Conservation (phyloP, 192 early-diverging fungal species). For the Coemansia sp. region DNA sequence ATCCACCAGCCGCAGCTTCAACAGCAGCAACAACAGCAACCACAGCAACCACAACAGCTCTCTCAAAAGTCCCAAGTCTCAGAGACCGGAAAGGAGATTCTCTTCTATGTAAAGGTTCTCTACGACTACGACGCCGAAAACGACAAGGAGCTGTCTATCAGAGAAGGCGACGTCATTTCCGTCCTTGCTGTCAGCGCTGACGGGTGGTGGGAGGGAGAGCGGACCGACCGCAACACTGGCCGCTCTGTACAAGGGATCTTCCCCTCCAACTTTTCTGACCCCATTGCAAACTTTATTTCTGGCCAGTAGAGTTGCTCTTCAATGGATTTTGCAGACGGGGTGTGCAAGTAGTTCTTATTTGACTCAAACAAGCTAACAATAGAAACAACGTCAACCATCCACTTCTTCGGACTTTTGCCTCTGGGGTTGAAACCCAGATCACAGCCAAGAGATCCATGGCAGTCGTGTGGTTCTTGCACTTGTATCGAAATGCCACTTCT, state of each 20-base stretch:
- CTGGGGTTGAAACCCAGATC: no score
- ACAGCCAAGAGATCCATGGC: no score
- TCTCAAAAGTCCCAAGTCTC: constrained; percentile 11
- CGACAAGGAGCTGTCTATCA: constrained; percentile 47
- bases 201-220: constrained; percentile 58
- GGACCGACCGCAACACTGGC: constrained; percentile 44
- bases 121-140: constrained; percentile 57
- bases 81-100: constrained; percentile 40
- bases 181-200: constrained; percentile 49
- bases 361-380: no score
- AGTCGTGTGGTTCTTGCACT: no score
- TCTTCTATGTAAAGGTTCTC: constrained; percentile 55
- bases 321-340: no score
- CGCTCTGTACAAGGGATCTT: constrained; percentile 45
- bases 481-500: no score
- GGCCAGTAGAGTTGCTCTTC: no score
- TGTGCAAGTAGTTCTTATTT: no score
- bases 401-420: no score
- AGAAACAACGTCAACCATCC: no score
- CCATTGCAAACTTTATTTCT: constrained; percentile 31
- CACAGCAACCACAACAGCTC: constrained; percentile 14
- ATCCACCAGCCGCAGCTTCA: neutral
- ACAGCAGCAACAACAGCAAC: constrained; percentile 28
- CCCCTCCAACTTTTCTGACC: constrained; percentile 56
- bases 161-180: constrained; percentile 50